Conservation (phyloP, 2,329 filamentous ascomycete genomes). For the Aureobasidium sp. region DNA sequence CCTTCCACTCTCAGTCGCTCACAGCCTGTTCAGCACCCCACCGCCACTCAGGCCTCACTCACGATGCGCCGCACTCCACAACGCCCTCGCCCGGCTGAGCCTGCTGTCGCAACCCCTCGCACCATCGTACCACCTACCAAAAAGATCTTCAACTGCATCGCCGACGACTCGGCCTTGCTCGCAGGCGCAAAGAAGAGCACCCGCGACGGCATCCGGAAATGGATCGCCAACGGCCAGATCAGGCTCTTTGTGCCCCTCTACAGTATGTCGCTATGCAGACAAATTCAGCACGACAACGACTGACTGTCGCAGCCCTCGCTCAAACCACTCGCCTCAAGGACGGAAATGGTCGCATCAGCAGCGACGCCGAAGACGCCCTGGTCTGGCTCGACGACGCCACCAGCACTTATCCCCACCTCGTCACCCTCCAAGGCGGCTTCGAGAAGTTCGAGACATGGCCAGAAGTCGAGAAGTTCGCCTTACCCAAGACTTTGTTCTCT, state of each 20-base stretch:
- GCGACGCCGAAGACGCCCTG: slow-evolving; percentile 30
- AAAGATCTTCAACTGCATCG: slow-evolving; percentile 46
- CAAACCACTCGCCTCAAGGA: slow-evolving; percentile 15
- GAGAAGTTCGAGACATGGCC: slow-evolving; percentile 40
- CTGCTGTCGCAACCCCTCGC: not conserved
- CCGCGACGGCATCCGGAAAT: slow-evolving; percentile 43
- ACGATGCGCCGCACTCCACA: slow-evolving; percentile 11
- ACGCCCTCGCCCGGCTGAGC: not conserved
- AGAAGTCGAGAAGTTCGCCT: slow-evolving; percentile 39
- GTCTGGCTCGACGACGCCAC: slow-evolving; percentile 44
- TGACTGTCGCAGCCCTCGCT: slow-evolving; percentile 11
- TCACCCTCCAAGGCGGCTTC: slow-evolving; percentile 39
- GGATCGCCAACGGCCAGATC: slow-evolving; percentile 41
- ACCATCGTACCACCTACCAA: slow-evolving; percentile 18
- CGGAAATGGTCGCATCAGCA: slow-evolving; percentile 11
- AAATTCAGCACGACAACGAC: not conserved
- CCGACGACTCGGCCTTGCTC: slow-evolving; percentile 42
- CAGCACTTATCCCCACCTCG: slow-evolving; percentile 32
- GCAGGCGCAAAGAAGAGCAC: slow-evolving; percentile 44
- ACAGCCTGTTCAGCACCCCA: not conserved
- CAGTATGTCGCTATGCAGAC: slow-evolving; percentile 29
- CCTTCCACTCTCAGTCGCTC: not conserved
- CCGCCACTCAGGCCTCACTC: not conserved
- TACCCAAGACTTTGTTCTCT: slow-evolving; percentile 41
- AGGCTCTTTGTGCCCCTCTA: slow-evolving; percentile 43